Evolutionary conservation across 257 asterid genomes (phyloP).

Genomic region (Salvia miltiorrhiza): DNA sequence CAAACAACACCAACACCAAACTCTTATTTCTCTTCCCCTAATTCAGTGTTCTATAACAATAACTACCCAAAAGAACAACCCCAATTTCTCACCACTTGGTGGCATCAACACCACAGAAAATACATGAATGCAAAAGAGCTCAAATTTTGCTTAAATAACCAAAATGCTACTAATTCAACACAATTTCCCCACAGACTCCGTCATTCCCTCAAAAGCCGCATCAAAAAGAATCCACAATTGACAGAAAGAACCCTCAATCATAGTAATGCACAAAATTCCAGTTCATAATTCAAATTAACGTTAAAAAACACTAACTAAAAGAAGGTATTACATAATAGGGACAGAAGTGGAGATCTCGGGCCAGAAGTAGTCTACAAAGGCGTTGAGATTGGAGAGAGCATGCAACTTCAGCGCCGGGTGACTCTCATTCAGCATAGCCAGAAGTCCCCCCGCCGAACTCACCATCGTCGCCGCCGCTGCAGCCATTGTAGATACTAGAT

Average conservation of each 20-base stretch:
- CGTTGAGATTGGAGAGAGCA: slow-evolving; percentile 79
- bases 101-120: not conserved
- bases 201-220: not conserved
- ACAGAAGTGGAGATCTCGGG: slow-evolving; percentile 92
- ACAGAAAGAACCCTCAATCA: not conserved
- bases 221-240: not conserved
- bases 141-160: not conserved
- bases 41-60: not conserved
- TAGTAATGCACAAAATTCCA: not conserved
- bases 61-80: not conserved
- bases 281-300: not conserved
- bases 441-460: slow-evolving; percentile 80
- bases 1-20: not conserved
- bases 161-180: not conserved
- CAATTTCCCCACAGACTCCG: not conserved
- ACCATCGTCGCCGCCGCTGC: slow-evolving; percentile 72
- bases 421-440: slow-evolving; percentile 87
- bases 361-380: slow-evolving; percentile 84
- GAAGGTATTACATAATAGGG: slow-evolving; percentile 52
- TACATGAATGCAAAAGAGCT: not conserved
- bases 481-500: slow-evolving; percentile 36
- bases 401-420: slow-evolving; percentile 78
- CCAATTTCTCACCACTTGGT: not conserved
- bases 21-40: not conserved
- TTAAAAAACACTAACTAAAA: not conserved